Evolutionary conservation across 169 alveolate species (phyloP).

Genomic region (Plasmodium cynomolgi): DNA sequence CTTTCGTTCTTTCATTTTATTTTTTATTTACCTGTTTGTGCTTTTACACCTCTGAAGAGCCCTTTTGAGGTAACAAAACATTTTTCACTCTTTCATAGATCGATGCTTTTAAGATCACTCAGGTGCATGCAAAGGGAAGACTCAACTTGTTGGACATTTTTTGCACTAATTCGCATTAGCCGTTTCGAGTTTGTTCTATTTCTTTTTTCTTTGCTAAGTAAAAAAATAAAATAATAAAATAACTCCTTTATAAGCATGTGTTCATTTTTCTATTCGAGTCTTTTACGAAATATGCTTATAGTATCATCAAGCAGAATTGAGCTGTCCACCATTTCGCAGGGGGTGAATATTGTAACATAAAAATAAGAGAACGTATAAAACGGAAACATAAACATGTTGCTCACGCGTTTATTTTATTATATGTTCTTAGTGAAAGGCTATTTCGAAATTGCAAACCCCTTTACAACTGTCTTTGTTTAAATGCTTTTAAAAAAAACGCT

Average conservation of each 20-base stretch:
- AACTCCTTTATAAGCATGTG: not conserved
- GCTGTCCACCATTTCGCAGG: not conserved
- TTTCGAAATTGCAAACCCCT: not conserved
- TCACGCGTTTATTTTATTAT: not conserved
- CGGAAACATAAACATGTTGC: not conserved
- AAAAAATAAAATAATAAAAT: not conserved
- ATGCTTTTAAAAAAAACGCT: not conserved
- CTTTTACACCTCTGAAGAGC: not conserved
- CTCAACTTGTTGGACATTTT: not conserved
- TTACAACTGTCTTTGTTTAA: not conserved
- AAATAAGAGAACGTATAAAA: not conserved
- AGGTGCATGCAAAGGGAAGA: not conserved
- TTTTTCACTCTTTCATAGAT: not conserved
- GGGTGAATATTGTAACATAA: not conserved
- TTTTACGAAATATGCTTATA: not conserved
- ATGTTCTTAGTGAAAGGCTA: not conserved
- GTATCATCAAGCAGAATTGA: not conserved
- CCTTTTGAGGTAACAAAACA: not conserved
- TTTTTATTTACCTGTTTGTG: not conserved
- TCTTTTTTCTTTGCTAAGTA: not conserved
- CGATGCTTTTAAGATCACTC: not conserved
- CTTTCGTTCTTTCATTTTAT: not conserved
- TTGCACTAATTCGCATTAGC: not conserved
- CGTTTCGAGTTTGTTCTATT: not conserved
- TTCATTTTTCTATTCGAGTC: not conserved